Evolutionary conservation across 2,329 filamentous ascomycete species (phyloP).

Genomic region (Stromatinia cepivora): DNA sequence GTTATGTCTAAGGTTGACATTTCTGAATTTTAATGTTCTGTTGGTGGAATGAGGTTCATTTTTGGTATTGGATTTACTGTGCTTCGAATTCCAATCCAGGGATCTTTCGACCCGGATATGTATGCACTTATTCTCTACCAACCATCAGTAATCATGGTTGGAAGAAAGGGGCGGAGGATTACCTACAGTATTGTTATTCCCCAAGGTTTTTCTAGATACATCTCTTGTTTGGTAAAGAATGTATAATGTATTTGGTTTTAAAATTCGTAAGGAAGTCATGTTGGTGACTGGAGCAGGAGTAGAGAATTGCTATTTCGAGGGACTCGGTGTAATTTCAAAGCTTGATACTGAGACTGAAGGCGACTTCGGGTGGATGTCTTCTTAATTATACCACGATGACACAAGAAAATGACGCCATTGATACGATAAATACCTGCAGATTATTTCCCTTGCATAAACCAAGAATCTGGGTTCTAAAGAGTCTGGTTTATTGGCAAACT

Average conservation of each 20-base stretch:
- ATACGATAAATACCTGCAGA: too few species aligned
- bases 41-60: background rate
- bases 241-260: background rate
- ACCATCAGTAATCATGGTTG: background rate
- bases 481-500: background rate
- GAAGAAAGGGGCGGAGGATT: fast-evolving
- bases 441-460: background rate
- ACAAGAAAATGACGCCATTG: background rate
- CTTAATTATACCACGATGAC: background rate
- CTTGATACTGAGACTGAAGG: background rate
- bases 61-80: background rate
- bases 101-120: slow-evolving; percentile 8
- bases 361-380: too few species aligned
- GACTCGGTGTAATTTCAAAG: background rate
- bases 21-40: background rate
- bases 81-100: background rate
- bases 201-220: background rate
- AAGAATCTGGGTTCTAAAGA: background rate
- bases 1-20: background rate
- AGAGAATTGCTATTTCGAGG: background rate
- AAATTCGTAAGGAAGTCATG: background rate
- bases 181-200: background rate
- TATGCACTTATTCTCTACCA: background rate
- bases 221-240: background rate
- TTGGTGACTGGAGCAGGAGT: background rate